phyloP scores from a whole-genome alignment of 176 grass and related monocot genomes.

The Thinopyrum elongatum region DNA sequence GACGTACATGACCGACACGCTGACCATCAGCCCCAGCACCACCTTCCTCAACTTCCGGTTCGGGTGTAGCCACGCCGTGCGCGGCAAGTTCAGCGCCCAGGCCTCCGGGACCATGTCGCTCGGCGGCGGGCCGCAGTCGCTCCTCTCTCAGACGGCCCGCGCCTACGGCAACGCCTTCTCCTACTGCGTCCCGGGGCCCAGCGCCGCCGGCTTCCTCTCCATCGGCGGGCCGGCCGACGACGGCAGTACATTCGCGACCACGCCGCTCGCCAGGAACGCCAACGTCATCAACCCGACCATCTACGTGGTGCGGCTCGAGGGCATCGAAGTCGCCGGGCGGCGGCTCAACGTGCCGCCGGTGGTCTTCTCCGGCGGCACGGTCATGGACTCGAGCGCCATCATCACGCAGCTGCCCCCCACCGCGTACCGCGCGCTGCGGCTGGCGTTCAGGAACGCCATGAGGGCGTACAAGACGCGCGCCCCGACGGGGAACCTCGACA shows the following conservation, averaged over 20 bases:
- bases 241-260: not conserved
- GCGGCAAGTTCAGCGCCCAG: slow-evolving; percentile 37
- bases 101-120: slow-evolving; percentile 53
- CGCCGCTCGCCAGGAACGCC: slow-evolving; percentile 1
- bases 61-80: slow-evolving; percentile 54
- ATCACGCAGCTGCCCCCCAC: slow-evolving; percentile 45
- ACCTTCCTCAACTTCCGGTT: slow-evolving; percentile 32
- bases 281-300: slow-evolving; percentile 26
- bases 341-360: slow-evolving; percentile 20
- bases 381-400: slow-evolving; percentile 63
- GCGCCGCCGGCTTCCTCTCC: slow-evolving; percentile 43
- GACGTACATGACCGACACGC: slow-evolving; percentile 17
- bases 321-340: slow-evolving; percentile 42
- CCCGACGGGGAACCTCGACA: slow-evolving; percentile 21
- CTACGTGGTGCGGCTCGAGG: slow-evolving; percentile 40
- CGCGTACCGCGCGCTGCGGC: slow-evolving; percentile 51
- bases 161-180: slow-evolving; percentile 46
- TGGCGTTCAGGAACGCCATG: slow-evolving; percentile 47
- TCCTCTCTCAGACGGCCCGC: slow-evolving; percentile 43
- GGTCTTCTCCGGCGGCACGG: slow-evolving; percentile 42
- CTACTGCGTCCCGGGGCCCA: slow-evolving; percentile 59
- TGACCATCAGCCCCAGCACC: slow-evolving; percentile 29
- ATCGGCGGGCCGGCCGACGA: slow-evolving; percentile 25
- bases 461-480: not conserved
- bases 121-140: slow-evolving; percentile 43